Evolutionary conservation across 1,139 yeast genomes (phyloP), one percentile per base, ranked within the genome.

Genomic region (Kodamaea suecica): DNA sequence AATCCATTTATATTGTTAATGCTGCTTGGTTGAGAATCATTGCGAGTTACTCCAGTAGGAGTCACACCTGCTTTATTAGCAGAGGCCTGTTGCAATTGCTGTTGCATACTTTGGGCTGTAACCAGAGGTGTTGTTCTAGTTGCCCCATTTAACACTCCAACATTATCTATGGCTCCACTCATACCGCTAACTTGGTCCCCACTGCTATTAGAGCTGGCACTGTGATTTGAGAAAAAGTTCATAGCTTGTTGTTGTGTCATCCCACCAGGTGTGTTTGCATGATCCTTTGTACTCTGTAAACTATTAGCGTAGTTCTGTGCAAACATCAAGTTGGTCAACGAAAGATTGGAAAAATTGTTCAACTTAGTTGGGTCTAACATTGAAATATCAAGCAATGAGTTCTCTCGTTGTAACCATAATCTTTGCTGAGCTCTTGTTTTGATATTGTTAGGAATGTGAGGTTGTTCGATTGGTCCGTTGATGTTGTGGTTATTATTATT

Each of bases 381-480:
- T 6, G 69, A 61, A 1, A 79, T 59, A 50, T 80, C 85, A 64
- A 81, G 63, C 29, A 80, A 65, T 4, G 84, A 78, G 48, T 76
- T 83, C 45, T 85, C 95, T 42, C 95, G 66, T 53, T 84, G 95
- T 25, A 85, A 61, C 95, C 95, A 84, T 33, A 85, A 68, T 43
- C 83, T 73, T 50, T 84, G 92, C 51, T 85, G 95, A 0, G 95
- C 84, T 56, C 95, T 70, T 1, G 87, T 80, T 35, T 78, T 81
- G 24, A 46, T 41, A 24, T 48, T 50, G 27, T 48, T 47, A 25
- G 47, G 43, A 17, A 36, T 19, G 17, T 35, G 12, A 31, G 32
- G 43, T 32, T 32, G 43, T 6, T 43, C 48, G 25, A 26, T 27
- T 1, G 37, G 25, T 4, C 24, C 31, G 19, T 33, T 32, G n/a